Evolutionary conservation across 805 yeast species (phyloP).

Genomic region (Zygoascus tannicola): DNA sequence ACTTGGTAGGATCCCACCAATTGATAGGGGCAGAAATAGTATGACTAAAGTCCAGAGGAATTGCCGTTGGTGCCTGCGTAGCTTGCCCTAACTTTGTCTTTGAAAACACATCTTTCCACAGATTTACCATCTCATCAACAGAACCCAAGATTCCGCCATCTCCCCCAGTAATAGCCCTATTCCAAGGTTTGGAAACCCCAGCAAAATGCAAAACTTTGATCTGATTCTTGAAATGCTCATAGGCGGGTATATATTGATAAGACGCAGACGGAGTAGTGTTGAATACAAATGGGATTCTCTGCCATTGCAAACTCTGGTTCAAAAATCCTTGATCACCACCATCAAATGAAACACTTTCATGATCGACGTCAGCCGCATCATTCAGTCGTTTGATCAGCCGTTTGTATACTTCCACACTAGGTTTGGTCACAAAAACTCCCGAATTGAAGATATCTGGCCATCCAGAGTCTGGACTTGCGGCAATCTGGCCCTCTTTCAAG

Average conservation of each 20-base stretch:
- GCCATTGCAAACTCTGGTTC: slow-evolving; percentile 71
- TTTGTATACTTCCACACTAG: slow-evolving; percentile 36
- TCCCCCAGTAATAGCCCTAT: not conserved
- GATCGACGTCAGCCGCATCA: not conserved
- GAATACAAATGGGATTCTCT: slow-evolving; percentile 64
- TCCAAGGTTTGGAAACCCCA: slow-evolving; percentile 34
- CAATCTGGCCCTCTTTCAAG: slow-evolving; percentile 14
- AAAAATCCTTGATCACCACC: slow-evolving; percentile 91
- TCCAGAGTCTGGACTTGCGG: slow-evolving; percentile 70
- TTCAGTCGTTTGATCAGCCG: slow-evolving; percentile 30
- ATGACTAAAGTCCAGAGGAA: not conserved
- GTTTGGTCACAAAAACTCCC: slow-evolving; percentile 59
- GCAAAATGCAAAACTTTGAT: slow-evolving; percentile 34
- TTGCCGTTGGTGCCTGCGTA: not conserved
- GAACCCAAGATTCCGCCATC: slow-evolving; percentile 4
- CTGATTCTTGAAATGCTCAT: slow-evolving; percentile 38
- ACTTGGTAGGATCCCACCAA: slow-evolving; percentile 23
- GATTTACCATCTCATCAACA: slow-evolving; percentile 8
- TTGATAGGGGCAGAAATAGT: slow-evolving; percentile 10
- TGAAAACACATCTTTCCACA: slow-evolving; percentile 16
- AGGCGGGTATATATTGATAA: slow-evolving; percentile 70
- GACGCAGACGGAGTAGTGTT: slow-evolving; percentile 65
- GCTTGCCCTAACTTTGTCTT: slow-evolving; percentile 1
- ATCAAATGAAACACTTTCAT: slow-evolving; percentile 45
- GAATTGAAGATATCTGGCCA: slow-evolving; percentile 89